phyloP scores from a whole-genome alignment of 306 rosid genomes.

The Ormosia emarginata region DNA sequence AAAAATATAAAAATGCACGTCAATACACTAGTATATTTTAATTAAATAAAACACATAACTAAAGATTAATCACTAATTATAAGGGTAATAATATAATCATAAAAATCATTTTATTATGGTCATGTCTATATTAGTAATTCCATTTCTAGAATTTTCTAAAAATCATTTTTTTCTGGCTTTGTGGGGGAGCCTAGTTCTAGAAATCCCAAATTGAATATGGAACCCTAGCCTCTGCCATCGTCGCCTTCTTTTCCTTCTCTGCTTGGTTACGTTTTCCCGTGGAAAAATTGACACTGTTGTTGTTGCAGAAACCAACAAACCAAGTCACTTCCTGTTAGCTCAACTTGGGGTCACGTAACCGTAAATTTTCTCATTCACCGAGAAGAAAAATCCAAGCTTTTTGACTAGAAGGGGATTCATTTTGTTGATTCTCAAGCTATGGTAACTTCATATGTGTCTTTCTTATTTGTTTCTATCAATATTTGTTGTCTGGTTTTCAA shows the following conservation, averaged over 20 bases:
- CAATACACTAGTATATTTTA: no score
- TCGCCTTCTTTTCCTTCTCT: background rate
- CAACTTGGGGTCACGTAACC: background rate
- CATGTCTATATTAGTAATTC: background rate
- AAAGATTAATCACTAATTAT: no score
- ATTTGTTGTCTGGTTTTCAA: background rate
- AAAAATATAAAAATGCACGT: no score
- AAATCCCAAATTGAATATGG: background rate
- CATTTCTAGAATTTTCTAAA: background rate
- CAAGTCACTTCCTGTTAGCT: background rate
- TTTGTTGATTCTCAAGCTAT: conserved; percentile 23
- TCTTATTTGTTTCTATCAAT: background rate
- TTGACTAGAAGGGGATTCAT: background rate
- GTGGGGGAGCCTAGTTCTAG: background rate
- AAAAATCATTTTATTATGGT: no score
- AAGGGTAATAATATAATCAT: no score
- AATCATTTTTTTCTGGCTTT: background rate
- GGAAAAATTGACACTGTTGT: background rate
- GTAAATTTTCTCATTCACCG: background rate
- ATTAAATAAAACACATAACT: no score
- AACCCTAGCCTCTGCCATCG: conserved; percentile 21
- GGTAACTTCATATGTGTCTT: conserved; percentile 18
- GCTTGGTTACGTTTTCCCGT: background rate
- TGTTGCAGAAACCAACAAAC: background rate
- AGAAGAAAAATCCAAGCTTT: conserved; percentile 2